Evolutionary conservation across 2,329 filamentous ascomycete species (phyloP).

Genomic region (Ascochyta pisi): DNA sequence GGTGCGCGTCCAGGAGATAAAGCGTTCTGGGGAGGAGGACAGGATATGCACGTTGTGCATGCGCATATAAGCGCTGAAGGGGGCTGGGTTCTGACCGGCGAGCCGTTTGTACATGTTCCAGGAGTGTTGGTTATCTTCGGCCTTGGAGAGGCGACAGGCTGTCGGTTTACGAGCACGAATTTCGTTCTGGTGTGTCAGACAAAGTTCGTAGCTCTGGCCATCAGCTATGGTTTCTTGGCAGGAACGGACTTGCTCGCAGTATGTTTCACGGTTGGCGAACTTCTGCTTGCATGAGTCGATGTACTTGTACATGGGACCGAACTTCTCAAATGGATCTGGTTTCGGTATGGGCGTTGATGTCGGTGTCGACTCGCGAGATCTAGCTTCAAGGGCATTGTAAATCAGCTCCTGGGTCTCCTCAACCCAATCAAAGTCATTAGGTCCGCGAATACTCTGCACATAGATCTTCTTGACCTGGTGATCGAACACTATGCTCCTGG

Average conservation of each 20-base stretch:
- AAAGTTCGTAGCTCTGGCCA: conserved; percentile 86
- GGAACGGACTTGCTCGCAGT: conserved; percentile 69
- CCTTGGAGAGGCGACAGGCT: conserved; percentile 37
- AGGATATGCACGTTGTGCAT: conserved; percentile 71
- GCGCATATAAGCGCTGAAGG: conserved; percentile 82
- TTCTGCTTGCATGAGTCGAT: conserved; percentile 30
- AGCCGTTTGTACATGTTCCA: conserved; percentile 79
- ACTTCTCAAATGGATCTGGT: conserved; percentile 41
- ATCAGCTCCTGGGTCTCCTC: conserved; percentile 41
- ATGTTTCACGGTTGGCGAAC: conserved; percentile 48
- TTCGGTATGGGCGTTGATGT: conserved; percentile 32
- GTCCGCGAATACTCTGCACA: conserved; percentile 69
- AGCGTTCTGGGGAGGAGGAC: conserved; percentile 87
- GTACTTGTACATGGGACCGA: conserved; percentile 37
- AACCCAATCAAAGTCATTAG: conserved; percentile 56
- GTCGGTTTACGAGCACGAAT: conserved; percentile 54
- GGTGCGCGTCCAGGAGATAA: conserved; percentile 70
- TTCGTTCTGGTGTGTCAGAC: conserved; percentile 76
- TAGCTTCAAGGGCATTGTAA: conserved; percentile 37
- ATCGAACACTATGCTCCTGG: conserved; percentile 79
- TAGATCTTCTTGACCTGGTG: conserved; percentile 67
- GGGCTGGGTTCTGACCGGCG: conserved; percentile 75
- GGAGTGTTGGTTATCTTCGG: conserved; percentile 43
- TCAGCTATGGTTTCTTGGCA: conserved; percentile 77
- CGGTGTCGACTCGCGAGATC: conserved; percentile 42